A percentile compares a stretch with the other conserved stretches of the same genome.
phyloP scores from a whole-genome alignment of 2,329 filamentous ascomycete species.

The Fusarium mexicanum region DNA sequence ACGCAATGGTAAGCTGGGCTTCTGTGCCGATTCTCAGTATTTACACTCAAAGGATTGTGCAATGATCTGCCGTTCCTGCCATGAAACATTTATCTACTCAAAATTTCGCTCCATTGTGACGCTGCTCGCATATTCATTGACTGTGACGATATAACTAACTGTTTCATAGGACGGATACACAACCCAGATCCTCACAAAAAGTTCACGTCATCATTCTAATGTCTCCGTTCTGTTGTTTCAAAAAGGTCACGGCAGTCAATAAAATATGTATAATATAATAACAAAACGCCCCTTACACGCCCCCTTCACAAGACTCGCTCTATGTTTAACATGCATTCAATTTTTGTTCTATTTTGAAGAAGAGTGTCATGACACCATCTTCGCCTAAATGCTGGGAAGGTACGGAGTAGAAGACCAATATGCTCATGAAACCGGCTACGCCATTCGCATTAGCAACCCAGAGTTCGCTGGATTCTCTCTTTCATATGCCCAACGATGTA shows the following conservation, averaged over 20 bases:
- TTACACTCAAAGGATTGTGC: not conserved
- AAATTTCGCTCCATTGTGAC: not conserved
- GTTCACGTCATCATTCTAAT: constrained; percentile 26
- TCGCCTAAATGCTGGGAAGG: constrained; percentile 36
- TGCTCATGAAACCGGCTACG: constrained; percentile 50
- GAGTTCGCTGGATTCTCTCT: constrained; percentile 41
- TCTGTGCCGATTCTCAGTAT: not conserved
- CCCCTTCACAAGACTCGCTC: not conserved
- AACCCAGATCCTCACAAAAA: constrained; percentile 29
- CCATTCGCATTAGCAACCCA: constrained; percentile 51
- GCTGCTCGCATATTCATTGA: not conserved
- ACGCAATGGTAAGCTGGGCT: constrained; percentile 55
- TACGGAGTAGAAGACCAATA: constrained; percentile 46
- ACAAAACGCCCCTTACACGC: not conserved
- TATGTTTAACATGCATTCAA: constrained; percentile 30
- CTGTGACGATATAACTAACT: constrained; percentile 1
- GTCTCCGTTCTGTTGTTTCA: not conserved
- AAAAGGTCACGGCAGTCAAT: not conserved
- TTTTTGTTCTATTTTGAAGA: constrained; percentile 35
- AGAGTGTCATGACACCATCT: constrained; percentile 29
- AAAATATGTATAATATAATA: constrained; percentile 20
- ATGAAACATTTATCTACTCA: not conserved
- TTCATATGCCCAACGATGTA: constrained; percentile 45
- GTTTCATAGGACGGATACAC: constrained; percentile 17
- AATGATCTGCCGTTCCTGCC: not conserved